phyloP scores from a whole-genome alignment of 2,329 filamentous ascomycete species.

The Hymenoscyphus fructigenus region DNA sequence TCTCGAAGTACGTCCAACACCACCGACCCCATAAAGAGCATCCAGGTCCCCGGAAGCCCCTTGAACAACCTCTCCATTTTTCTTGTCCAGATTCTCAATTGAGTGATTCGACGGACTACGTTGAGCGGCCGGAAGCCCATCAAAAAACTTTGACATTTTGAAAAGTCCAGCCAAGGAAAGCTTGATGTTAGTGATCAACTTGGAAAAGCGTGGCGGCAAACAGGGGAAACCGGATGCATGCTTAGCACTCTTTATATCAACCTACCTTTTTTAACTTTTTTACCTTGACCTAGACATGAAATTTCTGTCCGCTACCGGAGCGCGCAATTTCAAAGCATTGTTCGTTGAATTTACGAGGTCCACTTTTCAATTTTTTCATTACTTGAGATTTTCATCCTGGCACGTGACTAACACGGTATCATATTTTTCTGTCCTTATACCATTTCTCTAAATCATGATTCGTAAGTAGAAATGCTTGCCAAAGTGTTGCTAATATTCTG shows the following conservation, averaged over 20 bases:
- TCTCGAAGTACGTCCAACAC: constrained; percentile 14
- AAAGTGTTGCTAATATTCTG: too few species aligned
- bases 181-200: background rate
- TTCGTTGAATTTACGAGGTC: background rate
- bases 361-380: background rate
- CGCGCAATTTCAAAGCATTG: background rate
- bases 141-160: background rate
- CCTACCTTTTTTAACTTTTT: background rate
- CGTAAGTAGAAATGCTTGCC: too few species aligned
- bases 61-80: constrained; percentile 12
- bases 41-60: constrained; percentile 13
- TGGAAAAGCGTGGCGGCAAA: background rate
- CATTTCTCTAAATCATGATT: too few species aligned
- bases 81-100: background rate
- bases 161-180: background rate
- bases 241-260: background rate
- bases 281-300: background rate
- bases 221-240: background rate
- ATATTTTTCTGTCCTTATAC: too few species aligned
- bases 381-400: background rate
- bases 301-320: background rate
- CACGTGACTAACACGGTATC: background rate
- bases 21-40: constrained; percentile 18
- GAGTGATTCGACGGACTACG: background rate
- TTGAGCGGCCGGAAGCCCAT: too few species aligned